These are phyloP conservation scores for Pleurotus citrinopileatus DNA, from an alignment of 768 basidiomycete species.

Conservation along the genomic window DNA sequence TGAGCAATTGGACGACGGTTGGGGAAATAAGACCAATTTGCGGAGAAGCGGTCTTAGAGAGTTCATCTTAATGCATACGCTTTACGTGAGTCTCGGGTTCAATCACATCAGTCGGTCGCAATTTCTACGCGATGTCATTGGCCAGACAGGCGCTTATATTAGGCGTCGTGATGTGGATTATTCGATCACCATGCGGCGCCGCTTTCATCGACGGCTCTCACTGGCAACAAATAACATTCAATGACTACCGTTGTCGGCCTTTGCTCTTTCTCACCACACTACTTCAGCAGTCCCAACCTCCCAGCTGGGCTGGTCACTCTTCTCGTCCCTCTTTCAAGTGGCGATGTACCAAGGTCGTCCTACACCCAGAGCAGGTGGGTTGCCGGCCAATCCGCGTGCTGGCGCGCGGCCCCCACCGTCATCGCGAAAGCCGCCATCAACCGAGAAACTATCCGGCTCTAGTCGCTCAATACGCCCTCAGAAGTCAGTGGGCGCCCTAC, in stretches of 20 bases:
- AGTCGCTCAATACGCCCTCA: conserved; percentile 21
- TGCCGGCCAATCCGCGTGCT: conserved; percentile 37
- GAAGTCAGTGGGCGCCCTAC: conserved; percentile 17
- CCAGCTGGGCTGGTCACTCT: conserved; percentile 23
- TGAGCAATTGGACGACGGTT: neutral
- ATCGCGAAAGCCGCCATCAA: conserved; percentile 10
- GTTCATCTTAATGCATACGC: neutral
- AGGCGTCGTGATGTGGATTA: neutral
- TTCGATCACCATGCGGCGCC: conserved; percentile 1
- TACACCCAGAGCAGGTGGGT: conserved; percentile 25
- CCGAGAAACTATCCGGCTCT: conserved; percentile 11
- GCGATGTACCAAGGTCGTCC: conserved; percentile 17
- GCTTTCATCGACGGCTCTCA: neutral
- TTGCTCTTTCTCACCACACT: conserved; percentile 10
- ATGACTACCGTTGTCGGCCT: conserved; percentile 2
- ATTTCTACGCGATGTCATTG: neutral
- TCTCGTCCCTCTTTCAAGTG: neutral
- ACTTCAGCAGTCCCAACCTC: neutral
- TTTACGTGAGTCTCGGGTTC: neutral
- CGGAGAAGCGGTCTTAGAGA: neutral
- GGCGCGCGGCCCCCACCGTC: conserved; percentile 31
- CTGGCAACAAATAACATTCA: neutral
- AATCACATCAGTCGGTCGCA: neutral
- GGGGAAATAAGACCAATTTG: neutral
- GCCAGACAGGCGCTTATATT: neutral